Evolutionary conservation across 2,329 filamentous ascomycete species (phyloP), one percentile per base, ranked within the genome.

Genomic region (Neurospora crassa): DNA sequence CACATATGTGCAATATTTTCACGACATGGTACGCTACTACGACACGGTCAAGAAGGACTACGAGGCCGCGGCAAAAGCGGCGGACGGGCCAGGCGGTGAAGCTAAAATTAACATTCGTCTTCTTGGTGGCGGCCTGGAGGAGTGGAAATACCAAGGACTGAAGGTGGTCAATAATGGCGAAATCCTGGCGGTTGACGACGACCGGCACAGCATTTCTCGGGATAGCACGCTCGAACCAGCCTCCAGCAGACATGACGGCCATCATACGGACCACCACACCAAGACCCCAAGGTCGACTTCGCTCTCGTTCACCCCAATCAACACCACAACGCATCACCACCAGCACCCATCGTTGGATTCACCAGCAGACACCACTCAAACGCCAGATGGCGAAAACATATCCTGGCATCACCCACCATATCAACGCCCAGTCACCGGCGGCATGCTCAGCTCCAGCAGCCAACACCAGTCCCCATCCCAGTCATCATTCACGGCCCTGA

Each of bases 11-110:
- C 80, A 79, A 67, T 86, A 87, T 8, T 84, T 90, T 70, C 80
- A 81, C 40, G 83, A 84, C 18, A 86, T 88, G 81, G 83, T 87
- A 73, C 77, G 78, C 3, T 89, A 86, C 74, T 89, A 87, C 74
- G 77, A 81, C 1, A 80, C 78, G 1, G 83, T 88, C 72, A 87
- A 84, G 76, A 80, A 81, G 40, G 85, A 89, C 72, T 86, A 84
- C 72, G 76, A 78, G 40, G 72, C 70, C 24, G 69, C 72, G 43
- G 72, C 67, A 53, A 69, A 70, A 37, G 53, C 69, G 10, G 63
- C 63, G 4, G 70, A 40, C 8, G 63, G 67, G 29, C 63, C 53
- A 34, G 69, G 67, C 43, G 73, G 79, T 72, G 77, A 81, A 74
- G 75, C 78, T 70, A 76, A 80, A 67, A 74, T 80, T 18, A 82